Base-by-base conservation (phyloP, 2,329 filamentous ascomycete species). In the Diplocarpon rosae region DNA sequence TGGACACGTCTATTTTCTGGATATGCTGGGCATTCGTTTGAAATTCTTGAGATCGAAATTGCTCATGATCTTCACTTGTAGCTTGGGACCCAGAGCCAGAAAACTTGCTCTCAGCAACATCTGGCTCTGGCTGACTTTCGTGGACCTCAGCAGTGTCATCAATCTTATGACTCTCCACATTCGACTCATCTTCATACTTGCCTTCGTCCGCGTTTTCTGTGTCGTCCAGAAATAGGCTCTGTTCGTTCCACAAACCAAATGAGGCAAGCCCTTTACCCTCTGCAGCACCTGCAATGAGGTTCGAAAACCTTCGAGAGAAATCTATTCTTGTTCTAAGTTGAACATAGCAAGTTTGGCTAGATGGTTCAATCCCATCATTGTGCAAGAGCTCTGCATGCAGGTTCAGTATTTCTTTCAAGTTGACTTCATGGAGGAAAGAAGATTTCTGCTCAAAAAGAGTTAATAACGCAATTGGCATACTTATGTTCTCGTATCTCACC, bases 321-420 rank as follows among this genome's bases (percentile, higher is more conserved):
- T 70, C 72, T 33, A 70, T 63, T 55, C 72, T 75, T 15, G 69
- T 70, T 42, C 65, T 66, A 40, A 84, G 64, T 9, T 67, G 68
- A 44, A 83, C 64, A 53, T 77, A 75, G n/a, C 82, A 66, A 13
- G 76, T 14, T 14, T 32, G 71, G 28, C 73, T 68, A 2, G 71
- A 69, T 16, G 68, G 60, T 42, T 69, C 63, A 33, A 67, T 60
- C 17, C 69, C 74, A 57, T 82, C 78, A 55, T 83, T 78, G 28
- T 67, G 67, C 51, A 73, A 69, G 37, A 85, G 63, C 13, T 68
- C 66, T 46, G 78, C 61, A 55, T 80, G 80, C 37, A 81, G 59
- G 42, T 75, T 68, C 47, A 83, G 62, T 36, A 85, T 65, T 45
- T 79, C 69, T 37, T 69, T 64, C 41, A 83, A 64, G 38, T 71